A percentile compares a stretch with the other conserved stretches of the same genome.
phyloP scores from a whole-genome alignment of 257 asterid species.

The Solanum pimpinellifolium region DNA sequence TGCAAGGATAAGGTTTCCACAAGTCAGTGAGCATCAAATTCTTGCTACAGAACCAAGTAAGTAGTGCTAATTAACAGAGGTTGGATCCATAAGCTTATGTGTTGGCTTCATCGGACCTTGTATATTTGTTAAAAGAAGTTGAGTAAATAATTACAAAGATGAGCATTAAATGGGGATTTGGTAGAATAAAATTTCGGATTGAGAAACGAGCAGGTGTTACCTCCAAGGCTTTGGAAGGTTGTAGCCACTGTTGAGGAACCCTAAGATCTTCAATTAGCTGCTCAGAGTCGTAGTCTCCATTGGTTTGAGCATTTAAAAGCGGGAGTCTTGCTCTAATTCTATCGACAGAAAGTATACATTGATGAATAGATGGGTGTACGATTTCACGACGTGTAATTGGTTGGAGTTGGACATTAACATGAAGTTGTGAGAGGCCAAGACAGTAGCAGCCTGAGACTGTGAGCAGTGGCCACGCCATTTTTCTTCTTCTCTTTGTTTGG shows the following conservation, averaged over 20 bases:
- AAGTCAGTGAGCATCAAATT: neutral
- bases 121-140: neutral
- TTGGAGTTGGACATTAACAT: too few species aligned
- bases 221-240: constrained; percentile 60
- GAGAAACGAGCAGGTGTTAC: constrained; percentile 10
- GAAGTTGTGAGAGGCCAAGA: neutral
- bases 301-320: constrained; percentile 14
- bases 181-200: neutral
- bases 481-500: neutral
- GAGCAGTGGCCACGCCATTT: neutral
- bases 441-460: neutral
- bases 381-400: neutral
- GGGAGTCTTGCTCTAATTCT: neutral
- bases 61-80: neutral
- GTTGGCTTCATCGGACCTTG: neutral
- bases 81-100: neutral
- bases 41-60: neutral
- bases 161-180: neutral
- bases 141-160: neutral
- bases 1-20: neutral
- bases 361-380: neutral
- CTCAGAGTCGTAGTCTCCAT: constrained; percentile 18
- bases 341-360: neutral
- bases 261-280: constrained; percentile 41
- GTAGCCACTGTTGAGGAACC: constrained; percentile 67